These are phyloP conservation scores for Solanum hybrid DNA, from an alignment of 305 asterid genomes.

Conservation along the genomic window DNA sequence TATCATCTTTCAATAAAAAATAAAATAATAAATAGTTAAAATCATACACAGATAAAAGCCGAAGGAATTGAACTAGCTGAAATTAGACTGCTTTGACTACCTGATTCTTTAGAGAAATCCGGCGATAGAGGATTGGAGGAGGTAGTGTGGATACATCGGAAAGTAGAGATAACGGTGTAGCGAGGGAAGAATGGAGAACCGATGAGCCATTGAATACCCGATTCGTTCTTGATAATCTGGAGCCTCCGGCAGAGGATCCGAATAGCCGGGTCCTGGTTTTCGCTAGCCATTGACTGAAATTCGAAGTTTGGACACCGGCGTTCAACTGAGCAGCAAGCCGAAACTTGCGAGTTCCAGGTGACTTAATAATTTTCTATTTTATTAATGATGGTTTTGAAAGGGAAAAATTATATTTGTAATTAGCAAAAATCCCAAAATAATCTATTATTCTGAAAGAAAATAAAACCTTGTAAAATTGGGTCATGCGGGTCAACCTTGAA, in stretches of 20 bases:
- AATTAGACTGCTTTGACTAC: slow-evolving; percentile 15
- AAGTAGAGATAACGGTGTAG: slow-evolving; percentile 49
- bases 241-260: slow-evolving; percentile 63
- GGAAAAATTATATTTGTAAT: not conserved
- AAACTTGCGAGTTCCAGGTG: not conserved
- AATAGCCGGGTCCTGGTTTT: slow-evolving; percentile 14
- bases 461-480: not conserved
- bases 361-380: not conserved
- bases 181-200: slow-evolving; percentile 56
- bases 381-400: not conserved
- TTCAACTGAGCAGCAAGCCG: not conserved
- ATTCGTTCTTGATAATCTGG: slow-evolving; percentile 29
- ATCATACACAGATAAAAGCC: not conserved
- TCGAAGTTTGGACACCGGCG: not conserved
- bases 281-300: slow-evolving; percentile 11
- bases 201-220: slow-evolving; percentile 70
- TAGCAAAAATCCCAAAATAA: not conserved
- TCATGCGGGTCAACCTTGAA: not conserved
- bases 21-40: not conserved
- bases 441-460: not conserved
- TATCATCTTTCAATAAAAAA: slow-evolving; percentile 43
- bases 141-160: slow-evolving; percentile 59
- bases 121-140: slow-evolving; percentile 44
- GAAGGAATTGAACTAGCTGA: not conserved
- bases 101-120: slow-evolving; percentile 50